Percentiles rank a stretch among this genome's conserved stretches.
Conservation (phyloP, 2,329 filamentous ascomycete genomes). For the Paramyrothecium roridum region DNA sequence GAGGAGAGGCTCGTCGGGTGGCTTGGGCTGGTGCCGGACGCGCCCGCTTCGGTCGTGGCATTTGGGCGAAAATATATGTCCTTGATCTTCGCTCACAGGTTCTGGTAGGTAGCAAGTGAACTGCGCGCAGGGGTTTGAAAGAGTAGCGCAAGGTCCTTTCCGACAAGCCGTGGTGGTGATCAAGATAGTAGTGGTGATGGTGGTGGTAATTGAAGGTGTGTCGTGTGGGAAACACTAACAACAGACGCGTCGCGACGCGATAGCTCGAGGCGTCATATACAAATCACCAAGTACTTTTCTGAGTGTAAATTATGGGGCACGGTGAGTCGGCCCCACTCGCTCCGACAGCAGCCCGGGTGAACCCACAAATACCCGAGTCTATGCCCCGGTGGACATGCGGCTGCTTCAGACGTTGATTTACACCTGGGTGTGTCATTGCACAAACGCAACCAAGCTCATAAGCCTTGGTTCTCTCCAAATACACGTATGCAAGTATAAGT, state of each 20-base stretch:
- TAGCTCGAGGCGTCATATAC: neutral
- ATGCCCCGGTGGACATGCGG: too few species aligned
- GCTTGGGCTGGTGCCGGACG: conserved; percentile 20
- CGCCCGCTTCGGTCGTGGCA: conserved; percentile 25
- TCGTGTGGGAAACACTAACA: conserved; percentile 15
- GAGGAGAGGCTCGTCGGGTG: conserved; percentile 12
- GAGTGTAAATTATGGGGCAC: neutral
- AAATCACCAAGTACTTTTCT: neutral
- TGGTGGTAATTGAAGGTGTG: too few species aligned
- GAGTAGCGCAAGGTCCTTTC: neutral
- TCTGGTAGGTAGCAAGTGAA: too few species aligned
- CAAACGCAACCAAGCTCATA: too few species aligned
- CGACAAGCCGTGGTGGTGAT: conserved; percentile 9
- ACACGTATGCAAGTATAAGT: too few species aligned
- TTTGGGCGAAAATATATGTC: conserved; percentile 7
- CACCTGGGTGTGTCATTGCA: too few species aligned
- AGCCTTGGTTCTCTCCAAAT: too few species aligned
- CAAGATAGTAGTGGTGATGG: conserved; percentile 4
- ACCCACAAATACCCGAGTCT: neutral
- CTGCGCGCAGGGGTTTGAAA: neutral
- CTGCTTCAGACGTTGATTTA: too few species aligned
- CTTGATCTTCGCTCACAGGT: neutral
- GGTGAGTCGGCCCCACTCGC: neutral
- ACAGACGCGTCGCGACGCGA: conserved; percentile 25
- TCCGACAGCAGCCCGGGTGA: neutral